Conservation (phyloP, 2,329 filamentous ascomycete species). For the Sclerotinia spermophila region DNA sequence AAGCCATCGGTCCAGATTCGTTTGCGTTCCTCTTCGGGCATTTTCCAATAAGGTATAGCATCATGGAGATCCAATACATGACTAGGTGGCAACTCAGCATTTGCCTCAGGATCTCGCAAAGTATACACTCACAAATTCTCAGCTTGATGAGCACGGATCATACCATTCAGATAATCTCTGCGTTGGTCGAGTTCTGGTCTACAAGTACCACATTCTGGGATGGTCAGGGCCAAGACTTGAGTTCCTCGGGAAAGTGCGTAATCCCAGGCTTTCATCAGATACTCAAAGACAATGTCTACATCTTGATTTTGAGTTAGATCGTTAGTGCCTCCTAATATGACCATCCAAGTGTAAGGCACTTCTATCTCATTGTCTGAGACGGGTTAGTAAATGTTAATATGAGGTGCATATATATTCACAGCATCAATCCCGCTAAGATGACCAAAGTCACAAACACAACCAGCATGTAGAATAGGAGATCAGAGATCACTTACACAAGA, state of each 20-base stretch:
- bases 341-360: conserved; percentile 51
- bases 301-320: conserved; percentile 47
- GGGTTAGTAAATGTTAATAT: background rate
- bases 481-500: conserved; percentile 37
- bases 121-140: conserved; percentile 51
- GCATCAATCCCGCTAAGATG: background rate
- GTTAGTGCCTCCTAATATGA: conserved; percentile 63
- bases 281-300: conserved; percentile 45
- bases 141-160: conserved; percentile 49
- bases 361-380: conserved; percentile 22
- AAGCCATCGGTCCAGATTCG: conserved; percentile 59
- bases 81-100: conserved; percentile 38
- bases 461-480: background rate
- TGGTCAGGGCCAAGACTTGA: conserved; percentile 60
- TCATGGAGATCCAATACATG: conserved; percentile 54
- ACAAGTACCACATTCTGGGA: conserved; percentile 49
- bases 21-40: conserved; percentile 45
- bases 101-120: background rate
- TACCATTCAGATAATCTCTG: conserved; percentile 48
- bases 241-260: conserved; percentile 47
- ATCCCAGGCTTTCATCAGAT: conserved; percentile 50
- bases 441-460: background rate
- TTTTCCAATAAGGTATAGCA: conserved; percentile 51
- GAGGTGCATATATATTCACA: background rate
- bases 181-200: conserved; percentile 35